A percentile compares a stretch with the other conserved stretches of the same genome.
These are phyloP conservation scores for Asterionellopsis glacialis DNA, from an alignment of 108 stramenopile species.

Conservation along the genomic window DNA sequence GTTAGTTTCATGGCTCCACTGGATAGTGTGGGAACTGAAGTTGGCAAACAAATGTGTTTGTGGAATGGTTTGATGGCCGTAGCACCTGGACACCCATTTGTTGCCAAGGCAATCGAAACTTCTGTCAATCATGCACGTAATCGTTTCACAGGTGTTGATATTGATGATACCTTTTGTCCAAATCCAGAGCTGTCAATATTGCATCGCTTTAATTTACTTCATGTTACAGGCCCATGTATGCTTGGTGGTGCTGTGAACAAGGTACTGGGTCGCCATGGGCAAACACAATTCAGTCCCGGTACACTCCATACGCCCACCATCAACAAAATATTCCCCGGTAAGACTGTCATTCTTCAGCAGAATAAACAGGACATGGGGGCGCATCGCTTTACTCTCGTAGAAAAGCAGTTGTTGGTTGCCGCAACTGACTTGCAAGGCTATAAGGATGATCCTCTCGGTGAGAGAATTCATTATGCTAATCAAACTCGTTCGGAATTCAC, in stretches of 20 bases:
- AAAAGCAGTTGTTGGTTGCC: slow-evolving; percentile 77
- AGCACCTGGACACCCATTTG: slow-evolving; percentile 76
- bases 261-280: slow-evolving; percentile 66
- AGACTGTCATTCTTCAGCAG: slow-evolving; percentile 64
- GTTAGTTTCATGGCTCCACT: slow-evolving; percentile 78
- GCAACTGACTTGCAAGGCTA: slow-evolving; percentile 85
- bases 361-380: slow-evolving; percentile 88
- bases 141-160: slow-evolving; percentile 74
- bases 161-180: slow-evolving; percentile 67
- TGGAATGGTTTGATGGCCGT: slow-evolving; percentile 89
- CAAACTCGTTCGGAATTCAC: slow-evolving; percentile 49
- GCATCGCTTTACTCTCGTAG: slow-evolving; percentile 76
- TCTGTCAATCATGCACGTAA: slow-evolving; percentile 70
- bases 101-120: slow-evolving; percentile 43
- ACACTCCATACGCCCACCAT: slow-evolving; percentile 54
- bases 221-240: slow-evolving; percentile 79
- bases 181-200: slow-evolving; percentile 59
- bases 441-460: slow-evolving; percentile 42
- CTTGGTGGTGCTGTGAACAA: slow-evolving; percentile 71
- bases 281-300: slow-evolving; percentile 62
- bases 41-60: slow-evolving; percentile 57
- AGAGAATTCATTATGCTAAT: slow-evolving; percentile 41
- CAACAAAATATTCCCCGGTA: slow-evolving; percentile 46
- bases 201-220: slow-evolving; percentile 69
- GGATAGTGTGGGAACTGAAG: slow-evolving; percentile 33